Percentiles rank a stretch among this genome's conserved stretches.
Evolutionary conservation across 108 stramenopile genomes (phyloP).

Genomic region (Skeletonema menzelii): DNA sequence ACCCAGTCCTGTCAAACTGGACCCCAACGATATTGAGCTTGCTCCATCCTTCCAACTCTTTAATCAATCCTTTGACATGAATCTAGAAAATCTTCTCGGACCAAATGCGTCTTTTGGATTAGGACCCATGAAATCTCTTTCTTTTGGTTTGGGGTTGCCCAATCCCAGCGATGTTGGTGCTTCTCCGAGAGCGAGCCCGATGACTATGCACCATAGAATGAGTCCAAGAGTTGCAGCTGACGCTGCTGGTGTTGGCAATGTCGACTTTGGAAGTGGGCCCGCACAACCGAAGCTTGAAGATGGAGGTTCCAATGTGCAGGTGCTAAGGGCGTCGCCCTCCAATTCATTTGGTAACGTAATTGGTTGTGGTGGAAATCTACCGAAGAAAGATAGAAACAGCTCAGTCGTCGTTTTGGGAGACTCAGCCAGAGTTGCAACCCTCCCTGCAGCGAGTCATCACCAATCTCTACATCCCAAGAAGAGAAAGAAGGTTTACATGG

Average conservation of each 20-base stretch:
- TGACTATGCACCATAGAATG: slow-evolving; percentile 13
- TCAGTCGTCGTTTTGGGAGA: slow-evolving; percentile 19
- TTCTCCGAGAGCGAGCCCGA: slow-evolving; percentile 18
- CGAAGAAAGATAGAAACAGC: neutral
- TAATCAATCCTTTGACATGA: slow-evolving; percentile 86
- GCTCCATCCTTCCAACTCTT: slow-evolving; percentile 77
- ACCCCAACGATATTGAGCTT: slow-evolving; percentile 55
- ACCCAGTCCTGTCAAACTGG: slow-evolving; percentile 55
- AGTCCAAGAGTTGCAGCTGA: slow-evolving; percentile 1
- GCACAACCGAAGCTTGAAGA: slow-evolving; percentile 8
- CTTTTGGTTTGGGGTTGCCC: slow-evolving; percentile 52
- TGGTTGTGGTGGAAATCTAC: neutral
- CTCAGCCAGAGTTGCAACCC: slow-evolving; percentile 9
- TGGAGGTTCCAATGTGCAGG: slow-evolving; percentile 17
- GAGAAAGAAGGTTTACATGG: neutral
- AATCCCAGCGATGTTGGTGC: slow-evolving; percentile 38
- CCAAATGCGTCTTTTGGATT: slow-evolving; percentile 49
- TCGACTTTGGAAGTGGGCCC: slow-evolving; percentile 19
- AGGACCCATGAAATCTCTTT: slow-evolving; percentile 58
- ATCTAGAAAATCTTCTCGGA: slow-evolving; percentile 61
- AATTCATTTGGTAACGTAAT: slow-evolving; percentile 32
- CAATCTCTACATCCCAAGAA: neutral
- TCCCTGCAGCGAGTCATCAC: neutral
- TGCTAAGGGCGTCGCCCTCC: slow-evolving; percentile 31
- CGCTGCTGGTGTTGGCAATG: slow-evolving; percentile 6